These are phyloP conservation scores for Phlyctochytrium arcticum DNA, from an alignment of 192 early-diverging fungal genomes.

Conservation along the genomic window DNA sequence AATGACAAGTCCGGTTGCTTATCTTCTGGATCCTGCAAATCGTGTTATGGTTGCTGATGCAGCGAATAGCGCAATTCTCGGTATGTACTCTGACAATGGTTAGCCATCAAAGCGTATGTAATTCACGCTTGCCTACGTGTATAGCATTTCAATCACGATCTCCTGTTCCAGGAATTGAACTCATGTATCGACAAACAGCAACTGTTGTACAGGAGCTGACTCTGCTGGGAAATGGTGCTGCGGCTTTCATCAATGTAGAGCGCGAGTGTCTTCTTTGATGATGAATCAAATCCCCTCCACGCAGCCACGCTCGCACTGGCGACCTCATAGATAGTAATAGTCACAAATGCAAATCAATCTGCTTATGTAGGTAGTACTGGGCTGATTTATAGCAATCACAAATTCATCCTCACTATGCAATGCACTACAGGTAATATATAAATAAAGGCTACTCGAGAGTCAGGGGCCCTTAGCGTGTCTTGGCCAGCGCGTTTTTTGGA, in stretches of 20 bases:
- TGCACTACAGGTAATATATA: too few relatives aligned
- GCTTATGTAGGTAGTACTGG: too few relatives aligned
- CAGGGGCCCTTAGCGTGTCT: conserved; percentile 5
- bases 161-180: conserved; percentile 19
- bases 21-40: conserved; percentile 18
- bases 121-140: background rate
- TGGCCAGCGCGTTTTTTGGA: conserved; percentile 30
- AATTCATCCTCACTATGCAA: too few relatives aligned
- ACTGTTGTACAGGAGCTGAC: conserved; percentile 8
- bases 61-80: conserved; percentile 28
- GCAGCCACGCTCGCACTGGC: too few relatives aligned
- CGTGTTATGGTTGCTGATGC: conserved; percentile 24
- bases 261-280: conserved; percentile 12
- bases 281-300: background rate
- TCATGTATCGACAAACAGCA: conserved; percentile 11
- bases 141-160: conserved; percentile 10
- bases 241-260: conserved; percentile 12
- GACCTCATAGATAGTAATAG: too few relatives aligned
- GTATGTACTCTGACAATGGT: conserved; percentile 6
- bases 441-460: too few relatives aligned
- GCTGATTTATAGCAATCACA: too few relatives aligned
- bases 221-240: conserved; percentile 6
- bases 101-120: background rate
- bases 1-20: conserved; percentile 11
- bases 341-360: too few relatives aligned